phyloP scores from a whole-genome alignment of 2,329 filamentous ascomycete species.

The Penicillium sp. region DNA sequence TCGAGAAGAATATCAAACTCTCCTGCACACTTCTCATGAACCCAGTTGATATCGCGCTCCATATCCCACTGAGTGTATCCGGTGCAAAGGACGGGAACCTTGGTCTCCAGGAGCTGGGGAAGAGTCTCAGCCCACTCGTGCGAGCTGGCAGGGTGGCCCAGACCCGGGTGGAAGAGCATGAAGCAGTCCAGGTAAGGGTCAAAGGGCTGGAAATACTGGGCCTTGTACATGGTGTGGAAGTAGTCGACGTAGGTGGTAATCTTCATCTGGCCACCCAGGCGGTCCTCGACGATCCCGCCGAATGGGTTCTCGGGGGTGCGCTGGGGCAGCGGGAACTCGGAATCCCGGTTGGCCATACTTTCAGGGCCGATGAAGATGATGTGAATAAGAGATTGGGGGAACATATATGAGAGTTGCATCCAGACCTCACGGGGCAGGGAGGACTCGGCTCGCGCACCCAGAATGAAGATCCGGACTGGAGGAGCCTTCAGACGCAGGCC shows the following conservation, averaged over 20 bases:
- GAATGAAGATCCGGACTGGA: slow-evolving; percentile 84
- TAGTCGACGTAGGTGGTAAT: slow-evolving; percentile 98
- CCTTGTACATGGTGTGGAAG: slow-evolving; percentile 92
- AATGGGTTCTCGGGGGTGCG: slow-evolving; percentile 85
- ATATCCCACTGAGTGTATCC: slow-evolving; percentile 96
- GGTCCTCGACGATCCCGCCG: slow-evolving; percentile 89
- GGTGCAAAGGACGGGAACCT: slow-evolving; percentile 89
- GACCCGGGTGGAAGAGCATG: slow-evolving; percentile 91
- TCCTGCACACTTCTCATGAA: slow-evolving; percentile 77
- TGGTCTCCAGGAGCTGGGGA: slow-evolving; percentile 87
- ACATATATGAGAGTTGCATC: slow-evolving; percentile 91
- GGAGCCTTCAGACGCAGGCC: slow-evolving; percentile 81
- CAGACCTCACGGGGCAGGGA: slow-evolving; percentile 91
- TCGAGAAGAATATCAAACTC: slow-evolving; percentile 91
- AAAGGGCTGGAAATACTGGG: slow-evolving; percentile 86
- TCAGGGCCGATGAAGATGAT: slow-evolving; percentile 94
- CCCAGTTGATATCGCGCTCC: slow-evolving; percentile 87
- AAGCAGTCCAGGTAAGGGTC: slow-evolving; percentile 99
- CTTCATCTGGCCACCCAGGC: slow-evolving; percentile 85
- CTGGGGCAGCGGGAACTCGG: slow-evolving; percentile 85
- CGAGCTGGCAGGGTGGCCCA: slow-evolving; percentile 88
- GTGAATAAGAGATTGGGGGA: slow-evolving; percentile 87
- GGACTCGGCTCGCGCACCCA: slow-evolving; percentile 95
- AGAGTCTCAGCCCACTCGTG: slow-evolving; percentile 94
- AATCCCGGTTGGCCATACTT: slow-evolving; percentile 89